Conservation (phyloP, 164 flowering plant species). For the Stephania cephalantha region DNA sequence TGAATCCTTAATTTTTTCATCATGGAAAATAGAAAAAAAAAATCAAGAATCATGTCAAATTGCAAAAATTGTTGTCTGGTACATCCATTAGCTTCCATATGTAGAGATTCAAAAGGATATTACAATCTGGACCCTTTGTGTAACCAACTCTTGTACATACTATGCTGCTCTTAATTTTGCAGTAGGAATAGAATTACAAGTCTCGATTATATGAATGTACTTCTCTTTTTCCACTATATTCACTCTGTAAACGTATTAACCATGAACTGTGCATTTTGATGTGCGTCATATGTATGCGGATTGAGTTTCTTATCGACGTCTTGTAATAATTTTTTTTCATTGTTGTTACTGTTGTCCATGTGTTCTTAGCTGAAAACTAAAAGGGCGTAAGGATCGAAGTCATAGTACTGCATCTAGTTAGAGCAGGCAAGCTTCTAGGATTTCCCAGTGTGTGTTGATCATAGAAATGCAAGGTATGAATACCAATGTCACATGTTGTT, state of each 20-base stretch:
- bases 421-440: neutral
- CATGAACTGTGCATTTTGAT: no score
- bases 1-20: neutral
- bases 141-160: neutral
- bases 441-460: neutral
- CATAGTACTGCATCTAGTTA: neutral
- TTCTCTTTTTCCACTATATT: no score
- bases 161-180: neutral
- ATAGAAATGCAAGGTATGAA: neutral
- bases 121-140: neutral
- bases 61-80: neutral
- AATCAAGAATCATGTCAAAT: constrained; percentile 2
- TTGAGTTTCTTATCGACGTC: no score
- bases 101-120: neutral
- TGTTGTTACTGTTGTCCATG: no score
- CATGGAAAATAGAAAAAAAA: neutral
- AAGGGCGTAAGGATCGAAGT: neutral
- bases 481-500: neutral
- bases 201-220: neutral
- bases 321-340: no score
- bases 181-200: neutral
- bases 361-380: no score
- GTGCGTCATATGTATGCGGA: no score
- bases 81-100: neutral
- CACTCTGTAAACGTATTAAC: no score